These are phyloP conservation scores for Vachellia collinsii DNA, from an alignment of 306 rosid species.

Conservation along the genomic window DNA sequence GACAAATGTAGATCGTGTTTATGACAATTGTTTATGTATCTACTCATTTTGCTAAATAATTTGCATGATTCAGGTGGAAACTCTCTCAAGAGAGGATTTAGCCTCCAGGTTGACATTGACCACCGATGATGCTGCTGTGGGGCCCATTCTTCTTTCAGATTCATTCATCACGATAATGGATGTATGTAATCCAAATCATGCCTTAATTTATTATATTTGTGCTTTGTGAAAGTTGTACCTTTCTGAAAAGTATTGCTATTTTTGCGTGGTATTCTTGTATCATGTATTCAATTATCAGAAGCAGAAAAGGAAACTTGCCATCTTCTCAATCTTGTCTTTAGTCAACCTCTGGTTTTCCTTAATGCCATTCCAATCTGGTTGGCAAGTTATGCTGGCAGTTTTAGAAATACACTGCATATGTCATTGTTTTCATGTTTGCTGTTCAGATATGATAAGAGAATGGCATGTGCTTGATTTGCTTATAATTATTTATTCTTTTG, in stretches of 20 bases:
- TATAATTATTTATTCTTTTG: conserved; percentile 29
- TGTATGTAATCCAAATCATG: conserved; percentile 63
- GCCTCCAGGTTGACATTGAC: conserved; percentile 95
- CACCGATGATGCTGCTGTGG: conserved; percentile 83
- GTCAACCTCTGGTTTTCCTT: not conserved
- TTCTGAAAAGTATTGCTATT: conserved; percentile 7
- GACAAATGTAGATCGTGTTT: conserved; percentile 15
- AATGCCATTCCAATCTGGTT: conserved; percentile 10
- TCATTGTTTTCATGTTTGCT: conserved; percentile 20
- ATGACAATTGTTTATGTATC: conserved; percentile 1
- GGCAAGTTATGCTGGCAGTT: conserved; percentile 23
- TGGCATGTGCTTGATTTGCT: conserved; percentile 22
- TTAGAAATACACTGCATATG: not conserved
- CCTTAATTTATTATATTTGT: conserved; percentile 30
- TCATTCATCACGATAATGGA: conserved; percentile 90
- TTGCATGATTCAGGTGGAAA: conserved; percentile 75
- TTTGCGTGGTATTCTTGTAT: conserved; percentile 13
- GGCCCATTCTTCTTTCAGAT: conserved; percentile 75
- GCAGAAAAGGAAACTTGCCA: not conserved
- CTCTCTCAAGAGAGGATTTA: conserved; percentile 87
- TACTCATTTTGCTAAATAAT: not conserved
- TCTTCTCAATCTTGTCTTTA: not conserved
- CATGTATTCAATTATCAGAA: conserved; percentile 20
- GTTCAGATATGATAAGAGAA: conserved; percentile 22
- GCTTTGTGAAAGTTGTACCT: conserved; percentile 7